Conservation (phyloP, 2,329 filamentous ascomycete genomes). For the Talaromyces albobiverticillius region DNA sequence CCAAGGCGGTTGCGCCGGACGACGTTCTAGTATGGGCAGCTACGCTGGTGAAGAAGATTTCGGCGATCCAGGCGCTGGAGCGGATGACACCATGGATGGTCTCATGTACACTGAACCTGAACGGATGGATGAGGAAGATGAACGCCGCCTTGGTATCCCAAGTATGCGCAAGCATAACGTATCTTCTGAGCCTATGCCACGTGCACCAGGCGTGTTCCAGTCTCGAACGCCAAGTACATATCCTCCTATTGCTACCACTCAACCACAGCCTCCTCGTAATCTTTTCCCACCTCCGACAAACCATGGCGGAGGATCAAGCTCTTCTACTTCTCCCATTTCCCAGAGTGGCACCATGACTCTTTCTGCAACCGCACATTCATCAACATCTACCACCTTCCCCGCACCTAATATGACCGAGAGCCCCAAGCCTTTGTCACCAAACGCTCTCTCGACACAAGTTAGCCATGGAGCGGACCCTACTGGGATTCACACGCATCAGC, state of each 20-base stretch:
- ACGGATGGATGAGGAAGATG: constrained; percentile 50
- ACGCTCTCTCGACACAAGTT: constrained; percentile 38
- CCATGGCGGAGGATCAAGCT: constrained; percentile 51
- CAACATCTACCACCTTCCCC: constrained; percentile 60
- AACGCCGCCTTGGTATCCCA: constrained; percentile 55
- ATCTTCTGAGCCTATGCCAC: constrained; percentile 48
- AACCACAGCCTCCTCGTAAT: constrained; percentile 49
- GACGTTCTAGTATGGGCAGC: constrained; percentile 79
- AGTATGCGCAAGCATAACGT: constrained; percentile 68
- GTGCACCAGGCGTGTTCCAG: constrained; percentile 50
- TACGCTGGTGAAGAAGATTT: constrained; percentile 77
- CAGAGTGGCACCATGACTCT: constrained; percentile 38
- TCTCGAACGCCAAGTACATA: constrained; percentile 72
- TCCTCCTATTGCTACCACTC: constrained; percentile 62
- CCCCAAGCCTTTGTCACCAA: constrained; percentile 70
- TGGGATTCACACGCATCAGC: constrained; percentile 34
- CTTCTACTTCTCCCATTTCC: constrained; percentile 55
- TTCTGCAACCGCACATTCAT: constrained; percentile 36
- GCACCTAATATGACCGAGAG: constrained; percentile 78
- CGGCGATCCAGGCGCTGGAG: constrained; percentile 41
- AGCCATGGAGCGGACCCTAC: constrained; percentile 32
- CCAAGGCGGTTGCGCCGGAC: constrained; percentile 88
- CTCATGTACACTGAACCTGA: constrained; percentile 57
- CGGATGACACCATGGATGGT: constrained; percentile 62
- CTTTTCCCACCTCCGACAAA: constrained; percentile 63